Percentiles rank a stretch among this genome's conserved stretches.
Conservation (phyloP, 257 asterid species). For the Solanum pimpinellifolium region DNA sequence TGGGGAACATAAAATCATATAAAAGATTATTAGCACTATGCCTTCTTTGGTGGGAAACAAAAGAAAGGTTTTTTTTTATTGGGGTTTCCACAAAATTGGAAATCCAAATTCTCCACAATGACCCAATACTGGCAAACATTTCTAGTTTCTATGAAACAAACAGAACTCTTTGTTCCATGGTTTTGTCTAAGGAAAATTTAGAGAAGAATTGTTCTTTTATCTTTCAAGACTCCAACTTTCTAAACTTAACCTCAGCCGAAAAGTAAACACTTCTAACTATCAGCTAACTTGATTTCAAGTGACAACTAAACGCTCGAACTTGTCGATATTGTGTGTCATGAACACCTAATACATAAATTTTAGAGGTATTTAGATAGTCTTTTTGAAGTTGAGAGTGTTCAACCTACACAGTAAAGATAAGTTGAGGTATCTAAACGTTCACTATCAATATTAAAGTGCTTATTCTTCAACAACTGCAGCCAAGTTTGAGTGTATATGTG, state of each 20-base stretch:
- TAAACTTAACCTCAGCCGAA: no score
- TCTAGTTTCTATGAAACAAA: not conserved
- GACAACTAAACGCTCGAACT: not conserved
- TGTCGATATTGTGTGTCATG: not conserved
- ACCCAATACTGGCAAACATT: not conserved
- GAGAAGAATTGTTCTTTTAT: not conserved
- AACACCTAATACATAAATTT: not conserved
- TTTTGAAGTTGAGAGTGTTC: not conserved
- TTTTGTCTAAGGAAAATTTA: not conserved
- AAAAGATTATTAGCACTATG: not conserved
- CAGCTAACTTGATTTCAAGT: not conserved
- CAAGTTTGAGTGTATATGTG: not conserved
- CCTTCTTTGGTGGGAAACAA: conserved; percentile 4
- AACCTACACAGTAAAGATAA: not conserved
- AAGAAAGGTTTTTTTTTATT: not conserved
- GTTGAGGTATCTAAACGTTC: not conserved
- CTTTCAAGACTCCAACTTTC: not conserved
- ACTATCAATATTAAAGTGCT: not conserved
- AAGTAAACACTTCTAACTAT: not conserved
- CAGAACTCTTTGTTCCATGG: not conserved
- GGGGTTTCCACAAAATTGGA: not conserved
- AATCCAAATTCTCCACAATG: not conserved
- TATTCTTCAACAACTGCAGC: not conserved
- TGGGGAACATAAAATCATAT: conserved; percentile 7
- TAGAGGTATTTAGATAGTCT: not conserved